These are phyloP conservation scores for Clitoria ternatea DNA, from an alignment of 306 rosid species.

Conservation along the genomic window DNA sequence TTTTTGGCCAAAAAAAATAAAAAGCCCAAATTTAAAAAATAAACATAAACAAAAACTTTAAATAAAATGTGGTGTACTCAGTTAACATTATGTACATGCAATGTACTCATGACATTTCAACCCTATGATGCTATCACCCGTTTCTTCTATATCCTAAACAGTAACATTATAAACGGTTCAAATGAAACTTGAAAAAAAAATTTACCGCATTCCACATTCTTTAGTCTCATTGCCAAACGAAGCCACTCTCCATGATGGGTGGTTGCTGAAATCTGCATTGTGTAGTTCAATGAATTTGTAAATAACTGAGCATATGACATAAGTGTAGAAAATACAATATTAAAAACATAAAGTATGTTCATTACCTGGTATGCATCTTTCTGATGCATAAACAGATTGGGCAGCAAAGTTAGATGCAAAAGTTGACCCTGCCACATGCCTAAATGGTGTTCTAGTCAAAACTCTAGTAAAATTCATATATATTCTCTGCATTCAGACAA, in stretches of 20 bases:
- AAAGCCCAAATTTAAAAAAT: too few relatives aligned
- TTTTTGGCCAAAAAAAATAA: too few relatives aligned
- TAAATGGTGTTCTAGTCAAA: slow-evolving; percentile 35
- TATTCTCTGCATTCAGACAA: slow-evolving; percentile 42
- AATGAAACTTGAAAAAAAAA: neutral
- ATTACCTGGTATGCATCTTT: slow-evolving; percentile 45
- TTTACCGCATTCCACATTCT: slow-evolving; percentile 56
- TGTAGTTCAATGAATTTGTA: slow-evolving; percentile 21
- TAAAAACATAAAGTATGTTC: slow-evolving; percentile 8
- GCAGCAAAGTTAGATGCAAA: slow-evolving; percentile 27
- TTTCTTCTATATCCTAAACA: slow-evolving; percentile 8
- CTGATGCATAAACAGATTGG: slow-evolving; percentile 39
- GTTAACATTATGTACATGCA: too few relatives aligned
- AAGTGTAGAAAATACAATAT: slow-evolving; percentile 6
- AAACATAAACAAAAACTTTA: too few relatives aligned
- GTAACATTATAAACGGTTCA: neutral
- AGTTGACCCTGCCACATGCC: slow-evolving; percentile 35
- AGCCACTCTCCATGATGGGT: slow-evolving; percentile 21
- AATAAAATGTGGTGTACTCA: too few relatives aligned
- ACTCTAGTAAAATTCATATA: slow-evolving; percentile 39
- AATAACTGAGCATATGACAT: neutral
- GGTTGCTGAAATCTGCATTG: slow-evolving; percentile 41
- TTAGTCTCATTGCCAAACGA: slow-evolving; percentile 31
- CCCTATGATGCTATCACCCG: neutral
- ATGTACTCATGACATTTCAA: too few relatives aligned